Evolutionary conservation across 1,284 basidiomycete species (phyloP).

Genomic region (Rhodofomes roseus): DNA sequence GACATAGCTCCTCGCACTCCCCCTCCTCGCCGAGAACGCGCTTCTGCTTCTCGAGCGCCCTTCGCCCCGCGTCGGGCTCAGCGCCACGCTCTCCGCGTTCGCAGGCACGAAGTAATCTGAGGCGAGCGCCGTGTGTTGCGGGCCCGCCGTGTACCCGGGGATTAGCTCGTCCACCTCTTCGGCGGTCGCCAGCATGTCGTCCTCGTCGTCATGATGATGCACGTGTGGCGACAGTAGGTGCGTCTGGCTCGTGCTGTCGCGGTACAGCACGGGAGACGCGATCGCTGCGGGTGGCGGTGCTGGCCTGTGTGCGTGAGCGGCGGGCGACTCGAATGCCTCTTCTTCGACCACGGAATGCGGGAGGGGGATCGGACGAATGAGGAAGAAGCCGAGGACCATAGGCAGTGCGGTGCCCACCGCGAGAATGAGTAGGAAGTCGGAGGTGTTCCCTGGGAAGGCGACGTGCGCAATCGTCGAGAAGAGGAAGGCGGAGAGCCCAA

Average conservation of each 20-base stretch:
- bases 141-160: conserved; percentile 10
- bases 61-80: conserved; percentile 22
- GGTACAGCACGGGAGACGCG: conserved; percentile 21
- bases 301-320: conserved; percentile 10
- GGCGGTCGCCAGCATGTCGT: conserved; percentile 9
- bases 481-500: conserved; percentile 79
- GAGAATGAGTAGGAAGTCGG: conserved; percentile 66
- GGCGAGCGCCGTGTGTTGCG: conserved; percentile 3
- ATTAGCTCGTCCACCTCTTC: conserved; percentile 11
- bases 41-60: conserved; percentile 21
- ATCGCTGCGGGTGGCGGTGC: conserved; percentile 12
- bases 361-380: conserved; percentile 58
- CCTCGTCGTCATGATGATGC: conserved; percentile 19
- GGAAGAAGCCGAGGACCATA: conserved; percentile 63
- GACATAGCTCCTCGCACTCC: neutral
- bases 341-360: conserved; percentile 20
- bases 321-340: conserved; percentile 13
- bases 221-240: conserved; percentile 22
- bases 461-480: conserved; percentile 68
- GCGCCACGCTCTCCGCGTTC: conserved; percentile 18
- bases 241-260: conserved; percentile 23
- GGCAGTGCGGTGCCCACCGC: conserved; percentile 67
- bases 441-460: conserved; percentile 69
- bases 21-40: conserved; percentile 16
- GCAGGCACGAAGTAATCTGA: conserved; percentile 25